phyloP scores from a whole-genome alignment of 2,329 filamentous ascomycete species.

The Nigrospora oryzae region DNA sequence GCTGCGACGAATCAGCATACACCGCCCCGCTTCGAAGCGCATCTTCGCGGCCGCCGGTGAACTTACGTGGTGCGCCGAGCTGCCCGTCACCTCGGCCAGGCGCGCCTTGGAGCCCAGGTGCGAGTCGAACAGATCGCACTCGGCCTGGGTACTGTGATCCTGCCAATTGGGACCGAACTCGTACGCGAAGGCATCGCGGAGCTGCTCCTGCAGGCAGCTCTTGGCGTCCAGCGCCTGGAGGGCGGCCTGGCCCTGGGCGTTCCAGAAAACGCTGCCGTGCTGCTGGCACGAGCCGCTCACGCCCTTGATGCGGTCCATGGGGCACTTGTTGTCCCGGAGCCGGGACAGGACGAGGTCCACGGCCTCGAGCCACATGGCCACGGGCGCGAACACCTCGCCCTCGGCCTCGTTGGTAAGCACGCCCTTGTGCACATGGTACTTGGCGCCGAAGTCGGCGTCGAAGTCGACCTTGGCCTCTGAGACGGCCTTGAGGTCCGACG shows the following conservation, averaged over 20 bases:
- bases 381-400: constrained; percentile 85
- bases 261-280: constrained; percentile 97
- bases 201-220: constrained; percentile 58
- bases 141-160: constrained; percentile 85
- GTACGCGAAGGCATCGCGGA: constrained; percentile 68
- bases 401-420: constrained; percentile 75
- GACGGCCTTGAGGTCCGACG: constrained; percentile 70
- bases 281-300: constrained; percentile 93
- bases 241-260: constrained; percentile 53
- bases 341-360: constrained; percentile 75
- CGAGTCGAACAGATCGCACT: constrained; percentile 83
- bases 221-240: constrained; percentile 51
- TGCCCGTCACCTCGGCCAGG: constrained; percentile 76
- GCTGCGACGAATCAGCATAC: constrained; percentile 35
- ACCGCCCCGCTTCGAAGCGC: not conserved
- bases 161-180: constrained; percentile 95
- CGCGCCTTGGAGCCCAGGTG: constrained; percentile 56
- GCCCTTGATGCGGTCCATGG: constrained; percentile 67
- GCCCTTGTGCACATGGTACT: constrained; percentile 80
- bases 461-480: constrained; percentile 92
- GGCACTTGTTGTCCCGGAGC: constrained; percentile 60
- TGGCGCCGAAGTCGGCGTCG: constrained; percentile 66
- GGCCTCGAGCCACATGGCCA: constrained; percentile 90
- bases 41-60: not conserved
- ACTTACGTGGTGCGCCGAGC: constrained; percentile 85